phyloP scores from a whole-genome alignment of 1,284 basidiomycete genomes.

The Ceratobasidium theobromae region DNA sequence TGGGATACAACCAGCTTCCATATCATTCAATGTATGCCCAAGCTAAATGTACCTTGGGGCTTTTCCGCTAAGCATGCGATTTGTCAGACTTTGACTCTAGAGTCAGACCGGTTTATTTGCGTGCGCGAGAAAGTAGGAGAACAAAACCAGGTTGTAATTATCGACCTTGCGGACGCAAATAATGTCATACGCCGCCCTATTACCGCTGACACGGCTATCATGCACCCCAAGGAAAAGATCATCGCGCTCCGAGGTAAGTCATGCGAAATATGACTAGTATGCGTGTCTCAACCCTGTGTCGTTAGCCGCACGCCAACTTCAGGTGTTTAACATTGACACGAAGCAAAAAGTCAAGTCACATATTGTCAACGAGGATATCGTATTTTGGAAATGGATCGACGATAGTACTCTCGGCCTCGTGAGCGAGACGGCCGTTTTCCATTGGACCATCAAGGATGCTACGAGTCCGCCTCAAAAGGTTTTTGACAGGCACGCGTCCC shows the following conservation, averaged over 20 bases:
- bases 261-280: constrained; percentile 4
- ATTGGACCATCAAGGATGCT: constrained; percentile 83
- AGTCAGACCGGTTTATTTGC: constrained; percentile 51
- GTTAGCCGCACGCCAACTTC: constrained; percentile 83
- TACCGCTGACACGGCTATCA: constrained; percentile 96
- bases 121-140: constrained; percentile 87
- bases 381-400: constrained; percentile 99
- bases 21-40: constrained; percentile 86
- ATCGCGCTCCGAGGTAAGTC: constrained; percentile 87
- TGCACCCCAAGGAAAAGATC: constrained; percentile 98
- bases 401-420: constrained; percentile 92
- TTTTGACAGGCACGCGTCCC: constrained; percentile 95
- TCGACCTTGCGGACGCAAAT: constrained; percentile 93
- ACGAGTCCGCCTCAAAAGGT: constrained; percentile 83
- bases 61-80: not conserved
- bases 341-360: constrained; percentile 99
- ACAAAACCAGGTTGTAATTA: constrained; percentile 95
- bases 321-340: constrained; percentile 97
- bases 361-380: constrained; percentile 89
- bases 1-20: constrained; percentile 93
- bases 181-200: constrained; percentile 97
- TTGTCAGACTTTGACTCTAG: constrained; percentile 45
- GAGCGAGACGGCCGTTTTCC: constrained; percentile 91
- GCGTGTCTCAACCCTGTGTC: not conserved
- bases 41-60: not conserved